Evolutionary conservation across 176 grass and related monocot genomes (phyloP), one percentile per base, ranked within the genome.

Genomic region (Pontederia paniculata): DNA sequence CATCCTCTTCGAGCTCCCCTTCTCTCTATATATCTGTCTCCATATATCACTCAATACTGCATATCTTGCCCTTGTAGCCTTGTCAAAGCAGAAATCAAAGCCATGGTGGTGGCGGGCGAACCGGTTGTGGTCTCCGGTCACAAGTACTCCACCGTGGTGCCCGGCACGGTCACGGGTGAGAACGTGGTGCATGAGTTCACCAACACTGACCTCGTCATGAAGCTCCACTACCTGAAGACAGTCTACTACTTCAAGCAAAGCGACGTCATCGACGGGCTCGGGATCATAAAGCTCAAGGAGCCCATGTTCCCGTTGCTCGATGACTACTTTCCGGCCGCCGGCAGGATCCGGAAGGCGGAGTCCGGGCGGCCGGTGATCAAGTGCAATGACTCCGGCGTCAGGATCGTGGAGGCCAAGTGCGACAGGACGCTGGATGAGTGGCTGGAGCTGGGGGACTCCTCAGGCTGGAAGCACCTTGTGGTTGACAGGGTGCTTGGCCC

Each of bases 331-430:
- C 64, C 80, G 58, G 56, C 84, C 46, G 77, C 74, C 21, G 89
- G 89, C 45, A 79, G 89, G 62, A 75, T 95, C 31, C 63, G 89
- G 58, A 67, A 63, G 63, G 15, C 20, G 1, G 16, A 51, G 10
- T 13, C 48, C 13, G 69, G 71, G 2, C 51, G 78, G 6, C 85
- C 85, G 0, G 84, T 77, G 67, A 73, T 95, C 61, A 95, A 89
- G 76, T 95, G 83, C 65, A 99, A 99, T 23, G 94, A 99, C 74
- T 99, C 74, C 42, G 94, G 94, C 50, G 83, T 99, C 8, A 82
- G 87, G 66, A 93, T 99, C 64, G 37, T 99, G 1, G 94, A 99
- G 77, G 83, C 80, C 15, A 77, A 19, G 49, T 99, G 94, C 57
- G 50, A 66, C 48, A 43, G 63, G 21, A 52, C 23, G 6, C 60